A percentile compares a stretch with the other conserved stretches of the same genome.
These are phyloP conservation scores for Fusarium decemcellulare DNA, from an alignment of 2,329 filamentous ascomycete genomes.

Conservation along the genomic window DNA sequence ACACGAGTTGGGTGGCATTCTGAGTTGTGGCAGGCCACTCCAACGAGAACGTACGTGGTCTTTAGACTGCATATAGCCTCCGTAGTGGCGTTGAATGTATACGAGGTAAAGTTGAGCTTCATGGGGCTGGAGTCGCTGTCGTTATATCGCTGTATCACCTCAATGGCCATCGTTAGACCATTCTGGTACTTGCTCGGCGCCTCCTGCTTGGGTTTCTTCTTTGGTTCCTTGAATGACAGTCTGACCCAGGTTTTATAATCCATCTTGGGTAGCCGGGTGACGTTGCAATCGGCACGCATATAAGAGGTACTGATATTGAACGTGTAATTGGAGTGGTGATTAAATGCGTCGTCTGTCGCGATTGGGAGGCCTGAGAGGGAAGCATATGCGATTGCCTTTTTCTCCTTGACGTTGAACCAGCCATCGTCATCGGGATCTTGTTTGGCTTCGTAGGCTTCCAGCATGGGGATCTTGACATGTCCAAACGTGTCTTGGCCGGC, in stretches of 20 bases:
- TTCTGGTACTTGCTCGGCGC: slow-evolving; percentile 7
- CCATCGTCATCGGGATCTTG: not conserved
- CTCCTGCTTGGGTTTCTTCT: not conserved
- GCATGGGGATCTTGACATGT: slow-evolving; percentile 24
- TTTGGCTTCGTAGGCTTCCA: slow-evolving; percentile 4
- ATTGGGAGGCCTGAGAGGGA: slow-evolving; percentile 19
- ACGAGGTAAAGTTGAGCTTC: slow-evolving; percentile 18
- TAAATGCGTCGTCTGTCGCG: slow-evolving; percentile 3
- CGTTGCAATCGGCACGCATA: slow-evolving; percentile 7
- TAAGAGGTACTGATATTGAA: slow-evolving; percentile 12
- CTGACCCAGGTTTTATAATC: not conserved
- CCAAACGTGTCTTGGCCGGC: slow-evolving; percentile 25
- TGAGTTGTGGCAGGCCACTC: not conserved
- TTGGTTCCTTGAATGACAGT: not conserved
- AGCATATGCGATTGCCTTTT: slow-evolving; percentile 6
- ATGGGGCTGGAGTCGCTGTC: not conserved
- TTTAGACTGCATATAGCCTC: slow-evolving; percentile 3
- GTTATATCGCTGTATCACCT: slow-evolving; percentile 1
- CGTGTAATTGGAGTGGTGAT: not conserved
- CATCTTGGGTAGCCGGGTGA: not conserved
- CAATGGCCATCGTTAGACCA: slow-evolving; percentile 10
- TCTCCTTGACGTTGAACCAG: slow-evolving; percentile 8
- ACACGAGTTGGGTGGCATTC: not conserved
- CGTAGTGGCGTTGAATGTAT: slow-evolving; percentile 4
- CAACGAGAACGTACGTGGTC: not conserved